Base-by-base conservation (phyloP, 495 filamentous ascomycete genomes). In the Neurospora sp. region DNA sequence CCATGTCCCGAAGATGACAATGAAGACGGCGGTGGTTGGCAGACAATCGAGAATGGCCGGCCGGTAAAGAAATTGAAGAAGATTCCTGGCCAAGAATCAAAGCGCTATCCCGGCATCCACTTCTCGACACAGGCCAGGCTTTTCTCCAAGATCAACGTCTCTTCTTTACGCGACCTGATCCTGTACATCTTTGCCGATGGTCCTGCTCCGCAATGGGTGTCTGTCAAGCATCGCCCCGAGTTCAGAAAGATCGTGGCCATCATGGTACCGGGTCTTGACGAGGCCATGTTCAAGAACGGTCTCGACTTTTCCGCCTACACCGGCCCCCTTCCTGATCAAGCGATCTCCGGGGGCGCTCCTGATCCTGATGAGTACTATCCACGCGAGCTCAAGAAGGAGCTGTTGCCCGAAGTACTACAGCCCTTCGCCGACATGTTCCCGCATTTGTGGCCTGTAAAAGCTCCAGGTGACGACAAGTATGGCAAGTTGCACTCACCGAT, bases 171-270 rank as follows among this genome's bases (percentile, higher is more conserved):
- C 77, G 88, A 86, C 40, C 82, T 99, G 44, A 84, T 94, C 6
- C 85, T 98, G n/a, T 98, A 97, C 81, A 88, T 97, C 72, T 89
- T 97, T 72, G 93, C 94, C 54, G 94, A 98, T 80, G 96, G 92
- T 1, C 74, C 82, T 0, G 88, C 91, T 7, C 96, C 96, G 5
- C 92, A 96, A 82, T 99, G 94, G 92, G 89, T 97, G 20, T 89
- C 92, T 27, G 86, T 97, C 69, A 87, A 89, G 76, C 88, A 97
- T 78, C 91, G 93, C 70, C 86, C 86, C 1, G 85, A 90, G 76
- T 90, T 98, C 70, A 85, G 89, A 42, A 96, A 94, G 80, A 90
- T 94, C 27, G 96, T 97, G 18, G 88, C 94, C n/a, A 82, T 98
- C 73, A 95, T 98, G 92, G 92, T 97, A 8, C 96, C 96, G 1